A percentile compares a stretch with the other conserved stretches of the same genome.
Evolutionary conservation across 2,329 filamentous ascomycete species (phyloP).

Genomic region (Ophiosphaerella korrae): DNA sequence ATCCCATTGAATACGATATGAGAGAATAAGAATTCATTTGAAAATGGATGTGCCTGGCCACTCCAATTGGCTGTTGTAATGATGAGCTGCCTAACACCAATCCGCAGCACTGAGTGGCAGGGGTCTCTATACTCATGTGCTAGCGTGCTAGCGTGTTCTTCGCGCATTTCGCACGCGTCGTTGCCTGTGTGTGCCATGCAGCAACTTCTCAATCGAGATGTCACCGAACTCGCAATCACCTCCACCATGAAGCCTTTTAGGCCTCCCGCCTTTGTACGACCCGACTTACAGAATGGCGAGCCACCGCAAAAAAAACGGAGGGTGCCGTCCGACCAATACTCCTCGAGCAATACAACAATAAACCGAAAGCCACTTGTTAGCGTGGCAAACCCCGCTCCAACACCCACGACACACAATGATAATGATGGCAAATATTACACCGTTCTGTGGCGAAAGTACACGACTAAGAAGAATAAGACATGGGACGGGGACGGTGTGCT

Average conservation of each 20-base stretch:
- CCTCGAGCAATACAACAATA: slow-evolving; percentile 16
- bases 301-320: slow-evolving; percentile 52
- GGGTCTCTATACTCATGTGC: slow-evolving; percentile 8
- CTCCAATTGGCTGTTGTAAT: too few relatives aligned
- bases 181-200: neutral
- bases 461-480: slow-evolving; percentile 75
- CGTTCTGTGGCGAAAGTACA: slow-evolving; percentile 66
- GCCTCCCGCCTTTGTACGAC: slow-evolving; percentile 39
- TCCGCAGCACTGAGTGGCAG: too few relatives aligned
- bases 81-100: too few relatives aligned
- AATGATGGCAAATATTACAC: slow-evolving; percentile 49
- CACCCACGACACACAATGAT: slow-evolving; percentile 21
- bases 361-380: slow-evolving; percentile 40
- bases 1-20: too few relatives aligned
- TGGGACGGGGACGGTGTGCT: slow-evolving; percentile 77
- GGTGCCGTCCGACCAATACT: slow-evolving; percentile 39
- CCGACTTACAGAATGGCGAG: slow-evolving; percentile 21
- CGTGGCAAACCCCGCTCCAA: slow-evolving; percentile 25
- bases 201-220: slow-evolving; percentile 2
- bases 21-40: too few relatives aligned
- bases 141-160: slow-evolving; percentile 15
- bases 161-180: slow-evolving; percentile 13
- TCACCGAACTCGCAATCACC: neutral
- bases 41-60: too few relatives aligned
- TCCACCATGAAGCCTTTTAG: slow-evolving; percentile 43